Evolutionary conservation across 805 yeast genomes (phyloP).

Genomic region (Sugiyamaella boreocaroliniensis): DNA sequence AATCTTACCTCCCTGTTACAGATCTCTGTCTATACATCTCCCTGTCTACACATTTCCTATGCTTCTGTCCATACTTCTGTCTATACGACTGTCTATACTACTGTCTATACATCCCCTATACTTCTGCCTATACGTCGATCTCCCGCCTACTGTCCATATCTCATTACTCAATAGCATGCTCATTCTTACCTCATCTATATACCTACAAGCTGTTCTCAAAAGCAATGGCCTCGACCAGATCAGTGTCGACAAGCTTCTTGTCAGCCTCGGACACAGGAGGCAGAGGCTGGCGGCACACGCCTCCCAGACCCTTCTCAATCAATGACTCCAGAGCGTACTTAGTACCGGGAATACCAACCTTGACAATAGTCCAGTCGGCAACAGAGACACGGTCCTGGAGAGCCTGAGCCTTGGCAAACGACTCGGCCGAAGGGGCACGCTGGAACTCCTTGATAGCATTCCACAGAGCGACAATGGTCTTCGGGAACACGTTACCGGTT

Average conservation of each 20-base stretch:
- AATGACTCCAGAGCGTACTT: slow-evolving; percentile 18
- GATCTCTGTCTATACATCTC: too few relatives aligned
- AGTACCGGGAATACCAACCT: slow-evolving; percentile 20
- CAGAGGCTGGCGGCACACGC: slow-evolving; percentile 14
- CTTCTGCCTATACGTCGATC: too few relatives aligned
- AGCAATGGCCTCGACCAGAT: background rate
- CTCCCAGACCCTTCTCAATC: slow-evolving; percentile 15
- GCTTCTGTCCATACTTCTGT: too few relatives aligned
- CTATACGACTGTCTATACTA: too few relatives aligned
- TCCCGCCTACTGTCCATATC: too few relatives aligned
- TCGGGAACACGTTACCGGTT: slow-evolving; percentile 2
- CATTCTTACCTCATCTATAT: too few relatives aligned
- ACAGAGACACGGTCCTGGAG: background rate
- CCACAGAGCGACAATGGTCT: slow-evolving; percentile 3
- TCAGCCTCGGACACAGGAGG: background rate
- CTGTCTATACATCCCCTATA: too few relatives aligned
- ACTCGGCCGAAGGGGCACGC: background rate
- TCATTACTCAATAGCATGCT: too few relatives aligned
- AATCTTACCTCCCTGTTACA: too few relatives aligned
- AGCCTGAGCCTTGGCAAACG: background rate
- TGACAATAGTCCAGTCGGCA: slow-evolving; percentile 13
- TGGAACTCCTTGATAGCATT: background rate
- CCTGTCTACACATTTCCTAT: too few relatives aligned
- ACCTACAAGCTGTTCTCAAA: background rate
- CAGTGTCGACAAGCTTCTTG: background rate